These are phyloP conservation scores for Cutaneotrichosporon sp. DNA, from an alignment of 1,284 basidiomycete species.

Conservation along the genomic window DNA sequence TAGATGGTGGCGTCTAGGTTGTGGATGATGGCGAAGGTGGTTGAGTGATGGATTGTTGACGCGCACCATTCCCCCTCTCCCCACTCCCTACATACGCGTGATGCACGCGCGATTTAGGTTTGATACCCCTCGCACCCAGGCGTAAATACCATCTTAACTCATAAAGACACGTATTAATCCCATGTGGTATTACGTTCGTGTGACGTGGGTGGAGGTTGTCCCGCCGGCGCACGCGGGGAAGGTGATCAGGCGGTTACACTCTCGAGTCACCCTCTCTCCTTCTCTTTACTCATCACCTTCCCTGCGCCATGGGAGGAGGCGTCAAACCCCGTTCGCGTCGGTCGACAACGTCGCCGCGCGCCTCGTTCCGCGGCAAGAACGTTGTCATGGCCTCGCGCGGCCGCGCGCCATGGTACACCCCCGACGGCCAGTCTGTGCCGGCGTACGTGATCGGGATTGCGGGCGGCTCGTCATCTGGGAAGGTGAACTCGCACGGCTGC, in stretches of 20 bases:
- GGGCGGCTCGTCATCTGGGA: slow-evolving; percentile 90
- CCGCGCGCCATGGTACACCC: slow-evolving; percentile 61
- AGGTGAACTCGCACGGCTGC: slow-evolving; percentile 59
- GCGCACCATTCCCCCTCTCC: neutral
- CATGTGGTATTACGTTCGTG: too few species aligned
- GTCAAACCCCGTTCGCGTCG: neutral
- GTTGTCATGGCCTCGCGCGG: slow-evolving; percentile 79
- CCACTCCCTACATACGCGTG: neutral
- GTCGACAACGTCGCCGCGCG: neutral
- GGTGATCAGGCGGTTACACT: neutral
- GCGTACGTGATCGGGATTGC: slow-evolving; percentile 94
- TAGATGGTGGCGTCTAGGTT: neutral
- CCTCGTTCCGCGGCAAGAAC: slow-evolving; percentile 60
- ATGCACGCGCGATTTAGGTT: neutral
- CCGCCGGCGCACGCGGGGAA: neutral
- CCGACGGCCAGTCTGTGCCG: slow-evolving; percentile 63
- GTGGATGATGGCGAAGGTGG: neutral
- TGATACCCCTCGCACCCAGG: too few species aligned
- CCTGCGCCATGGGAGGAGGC: neutral
- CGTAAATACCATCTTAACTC: too few species aligned
- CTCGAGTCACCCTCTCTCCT: neutral
- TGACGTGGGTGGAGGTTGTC: too few species aligned
- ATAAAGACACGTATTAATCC: too few species aligned
- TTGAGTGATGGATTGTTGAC: slow-evolving; percentile 3
- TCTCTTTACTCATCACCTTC: neutral